Conservation (phyloP, 1,284 basidiomycete genomes). For the Apiotrichum mycotoxinovorans region DNA sequence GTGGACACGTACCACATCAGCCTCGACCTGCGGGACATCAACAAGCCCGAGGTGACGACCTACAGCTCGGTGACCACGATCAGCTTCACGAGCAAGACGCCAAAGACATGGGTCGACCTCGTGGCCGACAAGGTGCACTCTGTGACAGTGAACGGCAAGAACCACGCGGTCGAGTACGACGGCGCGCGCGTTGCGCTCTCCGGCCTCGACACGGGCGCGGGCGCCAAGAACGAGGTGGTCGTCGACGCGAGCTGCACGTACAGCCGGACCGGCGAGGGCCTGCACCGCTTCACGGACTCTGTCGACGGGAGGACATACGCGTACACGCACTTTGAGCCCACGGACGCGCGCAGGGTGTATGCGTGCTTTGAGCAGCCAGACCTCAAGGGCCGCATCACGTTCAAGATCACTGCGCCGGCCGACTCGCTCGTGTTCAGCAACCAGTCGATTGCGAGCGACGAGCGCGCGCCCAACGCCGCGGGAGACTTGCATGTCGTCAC, state of each 20-base stretch:
- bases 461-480: neutral
- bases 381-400: constrained; percentile 11
- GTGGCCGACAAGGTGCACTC: constrained; percentile 6
- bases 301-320: constrained; percentile 13
- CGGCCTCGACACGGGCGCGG: neutral
- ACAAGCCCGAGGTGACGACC: constrained; percentile 7
- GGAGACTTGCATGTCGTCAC: constrained; percentile 1
- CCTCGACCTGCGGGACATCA: constrained; percentile 8
- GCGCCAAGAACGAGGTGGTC: constrained; percentile 4
- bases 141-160: constrained; percentile 4
- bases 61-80: constrained; percentile 3
- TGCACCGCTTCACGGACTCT: constrained; percentile 15
- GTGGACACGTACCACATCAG: constrained; percentile 8
- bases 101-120: constrained; percentile 11
- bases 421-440: constrained; percentile 3
- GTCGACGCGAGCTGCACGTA: constrained; percentile 8
- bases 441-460: constrained; percentile 7
- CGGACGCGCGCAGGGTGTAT: constrained; percentile 11
- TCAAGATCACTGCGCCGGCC: neutral
- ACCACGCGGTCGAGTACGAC: neutral
- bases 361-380: constrained; percentile 18
- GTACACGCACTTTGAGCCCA: constrained; percentile 15
- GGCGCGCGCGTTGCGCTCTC: constrained; percentile 9
- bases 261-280: constrained; percentile 12
- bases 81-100: neutral